These are phyloP conservation scores for Triticum turgidum DNA, from an alignment of 176 grass and related monocot species.

Conservation along the genomic window DNA sequence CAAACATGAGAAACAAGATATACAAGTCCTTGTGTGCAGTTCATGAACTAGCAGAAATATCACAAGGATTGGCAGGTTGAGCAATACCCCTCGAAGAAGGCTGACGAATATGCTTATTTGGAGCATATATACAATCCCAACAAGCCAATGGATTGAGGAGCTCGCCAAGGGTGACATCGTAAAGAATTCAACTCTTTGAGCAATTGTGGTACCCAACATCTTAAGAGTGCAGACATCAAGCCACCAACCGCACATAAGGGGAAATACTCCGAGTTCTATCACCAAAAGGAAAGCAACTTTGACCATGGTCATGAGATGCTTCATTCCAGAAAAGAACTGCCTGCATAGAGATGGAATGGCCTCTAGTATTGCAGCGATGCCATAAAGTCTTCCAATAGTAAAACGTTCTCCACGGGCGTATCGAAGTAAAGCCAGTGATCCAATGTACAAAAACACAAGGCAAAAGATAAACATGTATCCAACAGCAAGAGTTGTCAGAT, in stretches of 20 bases:
- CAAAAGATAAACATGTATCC: constrained; percentile 89
- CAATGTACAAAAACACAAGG: constrained; percentile 80
- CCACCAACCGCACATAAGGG: constrained; percentile 99
- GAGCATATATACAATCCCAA: constrained; percentile 99
- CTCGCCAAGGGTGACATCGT: constrained; percentile 79
- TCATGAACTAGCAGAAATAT: constrained; percentile 7
- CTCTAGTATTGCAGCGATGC: constrained; percentile 69
- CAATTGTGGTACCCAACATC: constrained; percentile 89
- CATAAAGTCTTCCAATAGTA: constrained; percentile 89
- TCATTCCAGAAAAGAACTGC: constrained; percentile 84
- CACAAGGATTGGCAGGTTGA: background rate
- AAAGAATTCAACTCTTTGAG: constrained; percentile 96
- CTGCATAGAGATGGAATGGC: constrained; percentile 90
- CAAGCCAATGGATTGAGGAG: constrained; percentile 94
- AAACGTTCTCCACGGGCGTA: constrained; percentile 86
- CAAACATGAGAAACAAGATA: constrained; percentile 12
- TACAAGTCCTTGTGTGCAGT: background rate
- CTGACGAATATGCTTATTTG: constrained; percentile 99
- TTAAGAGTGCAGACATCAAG: constrained; percentile 98
- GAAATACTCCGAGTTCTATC: constrained; percentile 98
- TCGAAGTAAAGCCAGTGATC: constrained; percentile 79
- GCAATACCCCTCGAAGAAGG: constrained; percentile 96
- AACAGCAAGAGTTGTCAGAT: constrained; percentile 87
- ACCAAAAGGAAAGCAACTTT: constrained; percentile 97
- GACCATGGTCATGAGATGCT: constrained; percentile 94